Percentiles rank a stretch among this genome's conserved stretches.
phyloP scores from a whole-genome alignment of 441 rosid genomes.

The Iberis amara region DNA sequence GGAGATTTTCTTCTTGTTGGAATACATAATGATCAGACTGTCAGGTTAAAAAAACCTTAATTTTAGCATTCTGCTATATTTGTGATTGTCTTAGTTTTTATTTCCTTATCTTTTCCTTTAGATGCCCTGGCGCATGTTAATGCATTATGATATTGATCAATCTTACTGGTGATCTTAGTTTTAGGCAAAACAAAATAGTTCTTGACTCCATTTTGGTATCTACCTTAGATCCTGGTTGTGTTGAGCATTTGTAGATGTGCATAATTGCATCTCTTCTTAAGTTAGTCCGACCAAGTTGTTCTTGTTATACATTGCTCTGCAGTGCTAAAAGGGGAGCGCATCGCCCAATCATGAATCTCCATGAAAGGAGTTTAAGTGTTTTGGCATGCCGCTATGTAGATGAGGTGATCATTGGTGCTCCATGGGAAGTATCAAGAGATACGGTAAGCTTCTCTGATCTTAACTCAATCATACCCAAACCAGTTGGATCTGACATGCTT shows the following conservation, averaged over 20 bases:
- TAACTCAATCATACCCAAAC: not conserved
- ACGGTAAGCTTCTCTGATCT: constrained; percentile 46
- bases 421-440: constrained; percentile 88
- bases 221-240: not conserved
- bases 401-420: constrained; percentile 96
- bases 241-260: not conserved
- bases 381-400: constrained; percentile 93
- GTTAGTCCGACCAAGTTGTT: not conserved
- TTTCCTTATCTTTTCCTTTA: not conserved
- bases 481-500: constrained; percentile 2
- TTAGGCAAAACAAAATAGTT: not conserved
- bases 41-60: constrained; percentile 44
- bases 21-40: constrained; percentile 72
- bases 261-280: constrained; percentile 14
- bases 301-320: constrained; percentile 24
- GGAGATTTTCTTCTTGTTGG: constrained; percentile 94
- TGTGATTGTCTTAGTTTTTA: constrained; percentile 1
- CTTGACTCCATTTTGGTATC: not conserved
- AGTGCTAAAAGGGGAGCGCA: constrained; percentile 71
- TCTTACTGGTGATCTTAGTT: not conserved
- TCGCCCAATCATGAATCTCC: constrained; percentile 86
- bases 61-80: constrained; percentile 5
- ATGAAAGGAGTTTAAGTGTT: constrained; percentile 86
- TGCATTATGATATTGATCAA: not conserved
- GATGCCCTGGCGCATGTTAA: not conserved